phyloP scores from a whole-genome alignment of 768 basidiomycete genomes.

The Rhodotorula diobovata region DNA sequence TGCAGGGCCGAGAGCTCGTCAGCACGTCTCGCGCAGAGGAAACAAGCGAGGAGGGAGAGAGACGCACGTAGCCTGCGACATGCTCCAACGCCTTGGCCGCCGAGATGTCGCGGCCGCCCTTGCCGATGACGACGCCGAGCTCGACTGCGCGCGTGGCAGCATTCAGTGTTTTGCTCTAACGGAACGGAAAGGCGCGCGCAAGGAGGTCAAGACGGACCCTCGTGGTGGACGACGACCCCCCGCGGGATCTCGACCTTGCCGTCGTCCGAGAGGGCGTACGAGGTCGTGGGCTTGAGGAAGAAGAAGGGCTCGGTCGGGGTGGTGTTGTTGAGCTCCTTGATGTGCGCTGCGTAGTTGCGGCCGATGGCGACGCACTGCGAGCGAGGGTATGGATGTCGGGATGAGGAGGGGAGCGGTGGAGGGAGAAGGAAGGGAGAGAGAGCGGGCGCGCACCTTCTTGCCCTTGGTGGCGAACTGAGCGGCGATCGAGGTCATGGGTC shows the following conservation, averaged over 20 bases:
- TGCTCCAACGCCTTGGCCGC: constrained; percentile 66
- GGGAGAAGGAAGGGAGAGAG: not conserved
- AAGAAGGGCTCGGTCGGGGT: constrained; percentile 93
- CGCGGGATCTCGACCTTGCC: constrained; percentile 79
- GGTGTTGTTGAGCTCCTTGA: constrained; percentile 72
- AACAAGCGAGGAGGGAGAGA: not conserved
- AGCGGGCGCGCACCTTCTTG: constrained; percentile 24
- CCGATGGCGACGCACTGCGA: constrained; percentile 90
- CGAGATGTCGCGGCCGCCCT: constrained; percentile 73
- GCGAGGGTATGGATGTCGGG: not conserved
- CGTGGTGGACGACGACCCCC: constrained; percentile 81
- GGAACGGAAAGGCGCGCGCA: no score
- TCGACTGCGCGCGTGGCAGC: constrained; percentile 60
- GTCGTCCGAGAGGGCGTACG: constrained; percentile 61
- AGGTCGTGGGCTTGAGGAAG: constrained; percentile 94
- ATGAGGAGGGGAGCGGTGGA: not conserved
- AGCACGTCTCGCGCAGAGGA: no score
- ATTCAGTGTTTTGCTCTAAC: no score
- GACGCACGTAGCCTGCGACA: constrained; percentile 72
- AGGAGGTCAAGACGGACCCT: constrained; percentile 56
- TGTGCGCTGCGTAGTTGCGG: constrained; percentile 67
- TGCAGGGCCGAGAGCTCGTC: not conserved
- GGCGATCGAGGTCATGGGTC: constrained; percentile 14
- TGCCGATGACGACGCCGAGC: constrained; percentile 93
- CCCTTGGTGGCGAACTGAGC: constrained; percentile 30